phyloP scores from a whole-genome alignment of 2,329 filamentous ascomycete genomes.

The Alternaria sp. region DNA sequence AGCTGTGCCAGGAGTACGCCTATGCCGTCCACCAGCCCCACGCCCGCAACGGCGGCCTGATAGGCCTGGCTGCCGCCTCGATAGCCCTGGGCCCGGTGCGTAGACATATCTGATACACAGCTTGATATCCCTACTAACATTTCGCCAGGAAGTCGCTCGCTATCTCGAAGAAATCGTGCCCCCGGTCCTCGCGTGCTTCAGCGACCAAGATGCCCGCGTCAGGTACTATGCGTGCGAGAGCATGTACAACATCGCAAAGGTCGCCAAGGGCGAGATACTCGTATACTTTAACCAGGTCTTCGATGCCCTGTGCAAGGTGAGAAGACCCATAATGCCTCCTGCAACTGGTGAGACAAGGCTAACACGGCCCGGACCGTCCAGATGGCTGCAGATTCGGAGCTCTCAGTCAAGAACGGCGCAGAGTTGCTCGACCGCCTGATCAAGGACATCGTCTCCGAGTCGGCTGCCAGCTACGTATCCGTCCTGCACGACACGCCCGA shows the following conservation, averaged over 20 bases:
- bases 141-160: conserved; percentile 78
- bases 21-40: conserved; percentile 97
- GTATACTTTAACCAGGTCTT: conserved; percentile 99
- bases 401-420: conserved; percentile 97
- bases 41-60: conserved; percentile 93
- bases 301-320: conserved; percentile 92
- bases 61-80: conserved; percentile 91
- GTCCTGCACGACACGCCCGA: conserved; percentile 72
- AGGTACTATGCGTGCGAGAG: conserved; percentile 98
- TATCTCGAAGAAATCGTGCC: conserved; percentile 95
- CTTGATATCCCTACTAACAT: conserved; percentile 19
- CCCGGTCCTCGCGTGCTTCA: conserved; percentile 95
- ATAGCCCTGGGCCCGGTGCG: conserved; percentile 91
- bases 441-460: conserved; percentile 96
- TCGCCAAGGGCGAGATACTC: conserved; percentile 95
- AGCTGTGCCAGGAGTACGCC: conserved; percentile 96
- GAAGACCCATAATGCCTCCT: not conserved
- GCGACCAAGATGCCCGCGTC: conserved; percentile 95
- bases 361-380: conserved; percentile 48
- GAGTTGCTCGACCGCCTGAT: conserved; percentile 93
- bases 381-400: conserved; percentile 93
- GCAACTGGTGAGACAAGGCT: conserved; percentile 14
- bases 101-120: conserved; percentile 25
- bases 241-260: conserved; percentile 99
- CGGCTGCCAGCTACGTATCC: conserved; percentile 92